Evolutionary conservation across 768 basidiomycete species (phyloP).

Genomic region (Calocera cornea): DNA sequence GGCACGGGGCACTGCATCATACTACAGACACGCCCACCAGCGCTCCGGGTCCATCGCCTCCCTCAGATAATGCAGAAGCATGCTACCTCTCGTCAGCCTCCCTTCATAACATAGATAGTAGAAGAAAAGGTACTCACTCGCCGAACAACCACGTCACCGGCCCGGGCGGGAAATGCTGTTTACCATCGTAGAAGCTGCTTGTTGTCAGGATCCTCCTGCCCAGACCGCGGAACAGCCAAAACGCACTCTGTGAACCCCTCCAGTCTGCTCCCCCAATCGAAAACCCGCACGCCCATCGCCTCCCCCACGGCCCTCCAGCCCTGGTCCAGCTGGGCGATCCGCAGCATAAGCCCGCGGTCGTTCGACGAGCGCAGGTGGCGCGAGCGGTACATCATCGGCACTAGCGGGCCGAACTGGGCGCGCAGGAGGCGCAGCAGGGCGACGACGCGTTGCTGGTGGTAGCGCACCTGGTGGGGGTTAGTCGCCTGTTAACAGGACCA

Average conservation of each 20-base stretch:
- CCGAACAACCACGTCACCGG: conserved; percentile 1
- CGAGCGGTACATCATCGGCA: background rate
- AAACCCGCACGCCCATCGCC: background rate
- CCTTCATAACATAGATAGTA: background rate
- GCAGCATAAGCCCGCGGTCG: background rate
- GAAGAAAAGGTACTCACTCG: background rate
- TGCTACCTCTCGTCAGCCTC: background rate
- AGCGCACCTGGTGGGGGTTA: background rate
- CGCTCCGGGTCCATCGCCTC: background rate
- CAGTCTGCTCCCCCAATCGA: background rate
- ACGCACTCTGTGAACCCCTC: background rate
- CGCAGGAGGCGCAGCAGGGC: background rate
- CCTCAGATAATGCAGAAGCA: background rate
- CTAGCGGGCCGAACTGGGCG: background rate
- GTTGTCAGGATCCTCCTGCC: background rate
- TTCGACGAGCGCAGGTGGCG: background rate
- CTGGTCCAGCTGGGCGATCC: background rate
- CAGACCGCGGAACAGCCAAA: background rate
- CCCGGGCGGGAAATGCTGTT: background rate
- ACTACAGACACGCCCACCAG: background rate
- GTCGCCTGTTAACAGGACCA: background rate
- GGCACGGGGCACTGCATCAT: background rate
- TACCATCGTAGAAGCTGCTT: background rate
- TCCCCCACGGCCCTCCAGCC: background rate
- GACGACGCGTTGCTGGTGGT: background rate